These are phyloP conservation scores for Penicillium sp. DNA, from an alignment of 2,329 filamentous ascomycete species.

Conservation along the genomic window DNA sequence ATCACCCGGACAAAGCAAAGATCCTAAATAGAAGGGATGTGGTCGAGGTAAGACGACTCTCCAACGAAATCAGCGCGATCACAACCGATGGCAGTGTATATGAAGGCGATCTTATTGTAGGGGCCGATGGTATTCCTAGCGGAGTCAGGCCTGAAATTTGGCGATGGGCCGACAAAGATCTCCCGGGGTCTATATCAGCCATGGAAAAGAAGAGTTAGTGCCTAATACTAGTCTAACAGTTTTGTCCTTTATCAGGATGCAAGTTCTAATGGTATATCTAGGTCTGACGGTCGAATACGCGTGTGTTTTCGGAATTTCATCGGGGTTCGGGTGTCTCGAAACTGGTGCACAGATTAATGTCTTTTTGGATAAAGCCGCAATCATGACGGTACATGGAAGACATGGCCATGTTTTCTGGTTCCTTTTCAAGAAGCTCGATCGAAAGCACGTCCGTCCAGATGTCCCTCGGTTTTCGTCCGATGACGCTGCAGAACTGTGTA, in stretches of 20 bases:
- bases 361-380: constrained; percentile 21
- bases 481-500: constrained; percentile 24
- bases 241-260: background rate
- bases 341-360: constrained; percentile 26
- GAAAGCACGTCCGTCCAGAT: constrained; percentile 27
- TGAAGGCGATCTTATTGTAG: constrained; percentile 2
- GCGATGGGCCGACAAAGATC: constrained; percentile 19
- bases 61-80: constrained; percentile 26
- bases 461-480: constrained; percentile 28
- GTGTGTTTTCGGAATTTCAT: constrained; percentile 38
- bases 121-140: constrained; percentile 10
- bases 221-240: background rate
- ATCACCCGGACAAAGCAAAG: constrained; percentile 36
- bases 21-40: constrained; percentile 35
- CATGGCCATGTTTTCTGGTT: constrained; percentile 34
- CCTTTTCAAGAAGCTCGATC: constrained; percentile 30
- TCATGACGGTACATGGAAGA: constrained; percentile 28
- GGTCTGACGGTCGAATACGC: constrained; percentile 32
- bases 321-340: constrained; percentile 17
- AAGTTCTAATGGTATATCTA: background rate
- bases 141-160: constrained; percentile 37
- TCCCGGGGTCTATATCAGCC: background rate
- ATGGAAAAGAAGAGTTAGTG: constrained; percentile 17
- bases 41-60: constrained; percentile 28
- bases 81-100: constrained; percentile 3